Evolutionary conservation across 2,329 filamentous ascomycete species (phyloP), one percentile per base, ranked within the genome.

Genomic region (Monascus ruber): DNA sequence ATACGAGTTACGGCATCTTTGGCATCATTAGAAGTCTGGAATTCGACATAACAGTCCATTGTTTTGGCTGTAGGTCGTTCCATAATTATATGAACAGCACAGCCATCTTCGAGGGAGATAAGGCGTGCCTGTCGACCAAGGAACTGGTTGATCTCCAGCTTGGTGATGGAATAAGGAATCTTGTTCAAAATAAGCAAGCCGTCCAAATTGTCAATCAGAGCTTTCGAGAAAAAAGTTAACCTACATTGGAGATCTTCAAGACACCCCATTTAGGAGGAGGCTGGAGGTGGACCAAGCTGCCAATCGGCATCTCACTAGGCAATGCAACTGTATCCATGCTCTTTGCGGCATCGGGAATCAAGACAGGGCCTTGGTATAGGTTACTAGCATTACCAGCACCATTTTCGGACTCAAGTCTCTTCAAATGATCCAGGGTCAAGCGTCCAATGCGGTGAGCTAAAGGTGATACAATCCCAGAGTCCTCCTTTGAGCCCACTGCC

Each of bases 31-130:
- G 38, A 31, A 4, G 51, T 56, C 3, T 48, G 38, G 29, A 74
- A 62, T 40, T 76, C 72, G 31, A 72, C 60, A 46, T 63, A 76
- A 42, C 63, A 69, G 38, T 74, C 70, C 63, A 71, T 71, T 1
- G 72, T 74, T 58, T 74, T 75, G 11, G 68, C 70, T n/a, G 70
- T 73, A 24, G 68, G 64, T 24, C 71, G 69, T 44, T 76, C 72
- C 71, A 75, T 74, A 41, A 74, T 70, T 44, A 76, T 72, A 46
- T 75, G 72, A n/a, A 74, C 59, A 1, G 70, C 59, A 33, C 59
- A 66, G 26, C 68, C 71, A 11, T 58, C 44, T 4, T 56, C 48
- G 4, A 57, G 46, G 5, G 53, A 47, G 11, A 69, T 47, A 29
- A 68, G 50, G 10, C 58, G 56, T 29, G 67, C 62, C 44, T 60